Evolutionary conservation across 768 basidiomycete genomes (phyloP), one percentile per base, ranked within the genome.

Genomic region (Tricholoma flavovirens): DNA sequence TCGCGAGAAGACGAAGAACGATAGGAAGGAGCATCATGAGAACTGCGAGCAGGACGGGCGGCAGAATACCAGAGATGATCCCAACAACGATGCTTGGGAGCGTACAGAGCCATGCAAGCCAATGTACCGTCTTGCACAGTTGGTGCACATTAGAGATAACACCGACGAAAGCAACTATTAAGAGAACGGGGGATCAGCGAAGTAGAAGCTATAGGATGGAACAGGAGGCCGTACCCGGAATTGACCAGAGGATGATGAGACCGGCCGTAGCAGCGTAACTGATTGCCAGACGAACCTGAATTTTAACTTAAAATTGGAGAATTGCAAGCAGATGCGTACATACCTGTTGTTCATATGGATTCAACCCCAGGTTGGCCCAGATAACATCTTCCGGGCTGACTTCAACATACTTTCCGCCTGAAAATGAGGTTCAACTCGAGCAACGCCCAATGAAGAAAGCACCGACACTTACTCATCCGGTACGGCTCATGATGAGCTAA

Each of bases 1-100:
- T 76, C 11, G 85, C 90, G 26, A 98, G 74, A 19, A 91, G 72
- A 36, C 96, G 80, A 56, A 98, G 69, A 14, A 98, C 63, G 64
- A 93, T 89, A 0, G 79, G 83, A 1, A 99, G 77, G 6, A 98
- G 75, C 84, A 93, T 83, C 86, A 94, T 93, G 51, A 99, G 79
- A 15, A 98, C 79, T 0, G 93, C 93, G 51, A 99, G 83, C 50
- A 93, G 67, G 21, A 93, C 85, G 0, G 94, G 86, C 3, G 97
- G 93, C 0, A 95, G 73, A 52, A 96, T 84, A 81, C 96, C 96
- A 35, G 75, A 72, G 58, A 98, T 85, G 61, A 97, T 88, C 60
- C 93, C 93, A 56, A 90, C 73, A 17, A 94, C 78, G 8, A 79
- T 66, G 0, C 55, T 11, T 0, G 90, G 89, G 7, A 93, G 74